Evolutionary conservation across 2,329 filamentous ascomycete genomes (phyloP).

Genomic region (Aspergillus phoenicis): DNA sequence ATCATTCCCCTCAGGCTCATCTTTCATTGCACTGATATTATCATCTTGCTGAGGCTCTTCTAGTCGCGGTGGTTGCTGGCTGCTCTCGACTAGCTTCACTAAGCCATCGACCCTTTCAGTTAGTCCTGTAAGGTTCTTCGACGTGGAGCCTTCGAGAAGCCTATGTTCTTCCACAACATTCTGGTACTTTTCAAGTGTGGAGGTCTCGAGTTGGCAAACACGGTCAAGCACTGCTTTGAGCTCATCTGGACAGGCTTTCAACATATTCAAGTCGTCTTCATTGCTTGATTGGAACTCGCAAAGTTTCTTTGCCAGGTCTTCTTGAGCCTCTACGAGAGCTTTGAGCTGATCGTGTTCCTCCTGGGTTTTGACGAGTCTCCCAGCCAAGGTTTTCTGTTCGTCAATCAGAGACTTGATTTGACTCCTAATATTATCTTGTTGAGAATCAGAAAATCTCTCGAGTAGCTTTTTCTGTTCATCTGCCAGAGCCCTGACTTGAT

Average conservation of each 20-base stretch:
- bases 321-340: not conserved
- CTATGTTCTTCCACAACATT: conserved; percentile 8
- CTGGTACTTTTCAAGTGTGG: not conserved
- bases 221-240: conserved; percentile 13
- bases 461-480: not conserved
- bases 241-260: not conserved
- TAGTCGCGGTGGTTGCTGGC: not conserved
- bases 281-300: not conserved
- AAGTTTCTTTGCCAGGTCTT: not conserved
- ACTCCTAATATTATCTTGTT: not conserved
- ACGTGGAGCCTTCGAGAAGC: not conserved
- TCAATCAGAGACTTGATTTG: not conserved
- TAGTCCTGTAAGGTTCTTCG: not conserved
- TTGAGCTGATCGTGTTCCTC: not conserved
- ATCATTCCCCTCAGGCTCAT: not conserved
- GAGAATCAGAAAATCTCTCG: not conserved
- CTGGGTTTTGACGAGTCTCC: not conserved
- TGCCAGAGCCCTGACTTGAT: not conserved
- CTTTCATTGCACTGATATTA: not conserved
- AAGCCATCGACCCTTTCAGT: not conserved
- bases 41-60: not conserved
- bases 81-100: not conserved
- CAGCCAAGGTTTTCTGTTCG: not conserved
- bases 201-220: conserved; percentile 8
- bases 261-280: not conserved